phyloP scores from a whole-genome alignment of 1,284 basidiomycete species.

The Termitomyces sp. region DNA sequence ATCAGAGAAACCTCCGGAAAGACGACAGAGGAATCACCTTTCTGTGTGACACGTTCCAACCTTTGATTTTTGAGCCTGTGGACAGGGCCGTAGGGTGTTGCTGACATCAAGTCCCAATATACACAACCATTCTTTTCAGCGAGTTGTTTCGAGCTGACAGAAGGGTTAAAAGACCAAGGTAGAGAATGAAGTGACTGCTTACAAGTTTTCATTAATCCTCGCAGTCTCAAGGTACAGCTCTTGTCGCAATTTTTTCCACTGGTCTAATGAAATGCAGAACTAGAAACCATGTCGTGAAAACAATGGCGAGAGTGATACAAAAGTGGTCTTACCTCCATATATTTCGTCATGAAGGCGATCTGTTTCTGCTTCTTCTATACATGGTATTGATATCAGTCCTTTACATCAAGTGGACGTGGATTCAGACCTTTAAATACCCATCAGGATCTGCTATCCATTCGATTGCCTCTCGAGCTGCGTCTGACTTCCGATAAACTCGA shows the following conservation, averaged over 20 bases:
- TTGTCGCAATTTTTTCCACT: constrained; percentile 31
- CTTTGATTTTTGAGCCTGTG: constrained; percentile 28
- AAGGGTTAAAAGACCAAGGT: neutral
- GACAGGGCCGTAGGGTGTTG: constrained; percentile 32
- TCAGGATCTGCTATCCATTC: neutral
- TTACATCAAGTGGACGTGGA: neutral
- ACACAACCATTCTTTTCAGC: constrained; percentile 37
- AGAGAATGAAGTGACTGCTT: constrained; percentile 12
- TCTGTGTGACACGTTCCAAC: constrained; percentile 29
- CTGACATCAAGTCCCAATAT: constrained; percentile 30
- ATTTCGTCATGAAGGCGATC: constrained; percentile 14
- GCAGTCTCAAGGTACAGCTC: constrained; percentile 13
- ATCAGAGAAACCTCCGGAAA: neutral
- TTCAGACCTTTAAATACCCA: constrained; percentile 7
- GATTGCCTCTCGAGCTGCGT: constrained; percentile 5
- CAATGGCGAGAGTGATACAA: neutral
- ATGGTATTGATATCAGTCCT: neutral
- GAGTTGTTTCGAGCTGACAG: constrained; percentile 29
- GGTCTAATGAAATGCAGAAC: constrained; percentile 29
- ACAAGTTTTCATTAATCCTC: constrained; percentile 29
- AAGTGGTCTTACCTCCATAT: constrained; percentile 25
- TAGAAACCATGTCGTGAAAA: constrained; percentile 16
- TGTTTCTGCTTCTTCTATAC: constrained; percentile 12
- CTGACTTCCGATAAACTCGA: constrained; percentile 7
- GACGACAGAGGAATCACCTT: constrained; percentile 24